Evolutionary conservation across 2,329 filamentous ascomycete genomes (phyloP).

Genomic region (Fusarium solani-melongenae): DNA sequence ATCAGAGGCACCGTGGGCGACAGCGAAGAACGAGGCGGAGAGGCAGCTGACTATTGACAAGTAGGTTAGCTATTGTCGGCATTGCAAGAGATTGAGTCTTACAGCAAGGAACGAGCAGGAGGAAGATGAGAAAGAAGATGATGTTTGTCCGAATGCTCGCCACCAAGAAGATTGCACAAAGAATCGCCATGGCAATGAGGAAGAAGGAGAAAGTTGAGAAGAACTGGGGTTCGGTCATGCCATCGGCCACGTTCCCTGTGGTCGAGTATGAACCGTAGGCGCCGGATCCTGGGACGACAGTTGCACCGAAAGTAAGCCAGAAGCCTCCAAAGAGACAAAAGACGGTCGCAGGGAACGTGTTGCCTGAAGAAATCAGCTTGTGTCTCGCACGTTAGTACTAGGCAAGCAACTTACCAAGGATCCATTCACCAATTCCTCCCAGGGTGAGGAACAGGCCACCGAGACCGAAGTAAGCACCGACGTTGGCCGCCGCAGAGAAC

Average conservation of each 20-base stretch:
- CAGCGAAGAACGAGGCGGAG: constrained; percentile 46
- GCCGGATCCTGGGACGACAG: constrained; percentile 59
- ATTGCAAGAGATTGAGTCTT: constrained; percentile 1
- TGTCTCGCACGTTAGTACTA: accelerated
- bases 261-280: constrained; percentile 54
- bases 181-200: constrained; percentile 68
- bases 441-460: constrained; percentile 60
- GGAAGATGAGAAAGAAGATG: constrained; percentile 71
- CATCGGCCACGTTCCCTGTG: constrained; percentile 46
- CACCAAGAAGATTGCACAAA: constrained; percentile 71
- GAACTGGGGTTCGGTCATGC: constrained; percentile 57
- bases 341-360: constrained; percentile 65
- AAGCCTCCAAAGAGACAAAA: constrained; percentile 62
- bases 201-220: constrained; percentile 67
- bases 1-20: constrained; percentile 26
- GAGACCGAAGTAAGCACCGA: constrained; percentile 55
- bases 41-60: constrained; percentile 40
- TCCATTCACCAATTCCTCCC: constrained; percentile 61
- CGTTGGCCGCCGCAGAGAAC: constrained; percentile 44
- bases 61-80: neutral
- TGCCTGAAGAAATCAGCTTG: constrained; percentile 44
- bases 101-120: constrained; percentile 58
- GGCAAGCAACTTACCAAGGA: constrained; percentile 50
- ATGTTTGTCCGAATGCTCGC: constrained; percentile 74
- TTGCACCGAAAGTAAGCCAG: constrained; percentile 62